These are phyloP conservation scores for Wallacemonas rigidus DNA, from an alignment of 208 protist genomes.

Conservation along the genomic window DNA sequence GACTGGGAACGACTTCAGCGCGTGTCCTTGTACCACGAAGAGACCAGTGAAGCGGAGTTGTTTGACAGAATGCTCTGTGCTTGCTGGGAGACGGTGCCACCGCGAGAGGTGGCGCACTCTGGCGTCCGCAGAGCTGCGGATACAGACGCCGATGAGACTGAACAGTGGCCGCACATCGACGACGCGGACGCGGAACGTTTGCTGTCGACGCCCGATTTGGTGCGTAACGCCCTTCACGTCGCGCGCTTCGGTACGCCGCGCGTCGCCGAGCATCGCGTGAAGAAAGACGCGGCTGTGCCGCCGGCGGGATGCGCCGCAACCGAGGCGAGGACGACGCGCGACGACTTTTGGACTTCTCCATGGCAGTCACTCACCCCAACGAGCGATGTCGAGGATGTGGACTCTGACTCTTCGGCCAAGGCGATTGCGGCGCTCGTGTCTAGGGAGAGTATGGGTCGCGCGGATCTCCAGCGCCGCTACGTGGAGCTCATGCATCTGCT, in stretches of 20 bases:
- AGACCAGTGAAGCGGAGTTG: not conserved
- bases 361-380: no score
- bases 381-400: not conserved
- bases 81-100: not conserved
- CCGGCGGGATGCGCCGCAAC: no score
- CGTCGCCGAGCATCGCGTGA: not conserved
- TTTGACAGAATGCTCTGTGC: not conserved
- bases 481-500: not conserved
- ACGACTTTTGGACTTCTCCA: no score
- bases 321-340: no score
- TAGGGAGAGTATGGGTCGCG: not conserved
- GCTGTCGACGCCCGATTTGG: not conserved
- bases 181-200: not conserved
- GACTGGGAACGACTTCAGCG: constrained; percentile 8
- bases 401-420: not conserved
- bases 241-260: not conserved
- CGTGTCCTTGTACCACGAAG: not conserved
- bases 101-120: no score
- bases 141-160: no score
- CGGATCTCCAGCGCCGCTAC: not conserved
- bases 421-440: not conserved
- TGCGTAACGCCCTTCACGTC: not conserved
- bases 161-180: not conserved
- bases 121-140: no score
- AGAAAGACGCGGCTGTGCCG: no score